Conservation (phyloP, 2,329 filamentous ascomycete species). For the Fusarium sp. region DNA sequence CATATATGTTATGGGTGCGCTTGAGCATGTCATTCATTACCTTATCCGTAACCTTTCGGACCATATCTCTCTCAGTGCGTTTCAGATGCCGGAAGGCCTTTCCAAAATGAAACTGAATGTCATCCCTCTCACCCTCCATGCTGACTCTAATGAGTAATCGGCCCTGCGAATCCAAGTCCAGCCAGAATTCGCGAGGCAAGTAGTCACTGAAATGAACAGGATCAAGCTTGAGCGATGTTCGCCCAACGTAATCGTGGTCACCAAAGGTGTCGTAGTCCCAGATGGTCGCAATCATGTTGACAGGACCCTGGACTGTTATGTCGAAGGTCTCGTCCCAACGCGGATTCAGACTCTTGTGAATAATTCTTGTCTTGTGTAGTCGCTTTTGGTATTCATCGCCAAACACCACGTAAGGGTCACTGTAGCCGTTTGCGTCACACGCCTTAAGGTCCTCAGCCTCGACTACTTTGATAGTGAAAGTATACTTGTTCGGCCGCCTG, state of each 20-base stretch:
- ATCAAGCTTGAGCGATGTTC: slow-evolving; percentile 97
- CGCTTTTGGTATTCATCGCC: slow-evolving; percentile 98
- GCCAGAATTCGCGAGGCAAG: slow-evolving; percentile 94
- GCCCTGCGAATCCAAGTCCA: slow-evolving; percentile 96
- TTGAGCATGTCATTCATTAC: slow-evolving; percentile 58
- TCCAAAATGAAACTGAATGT: slow-evolving; percentile 98
- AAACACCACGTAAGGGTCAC: slow-evolving; percentile 96
- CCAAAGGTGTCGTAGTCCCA: slow-evolving; percentile 99
- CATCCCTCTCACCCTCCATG: slow-evolving; percentile 98
- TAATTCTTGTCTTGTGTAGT: slow-evolving; percentile 91
- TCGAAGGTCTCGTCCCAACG: slow-evolving; percentile 98
- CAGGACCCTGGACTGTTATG: slow-evolving; percentile 88
- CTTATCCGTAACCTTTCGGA: slow-evolving; percentile 97
- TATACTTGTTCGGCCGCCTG: slow-evolving; percentile 84
- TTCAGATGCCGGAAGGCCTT: slow-evolving; percentile 96
- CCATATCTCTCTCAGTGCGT: slow-evolving; percentile 97
- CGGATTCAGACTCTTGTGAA: slow-evolving; percentile 90
- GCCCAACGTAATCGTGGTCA: slow-evolving; percentile 95
- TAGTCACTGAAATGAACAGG: slow-evolving; percentile 98
- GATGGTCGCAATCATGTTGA: slow-evolving; percentile 95
- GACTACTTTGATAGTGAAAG: slow-evolving; percentile 98
- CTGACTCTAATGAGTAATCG: slow-evolving; percentile 89
- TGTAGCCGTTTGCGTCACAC: slow-evolving; percentile 94
- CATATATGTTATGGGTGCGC: not conserved
- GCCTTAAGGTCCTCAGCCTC: slow-evolving; percentile 98